Evolutionary conservation across 1,284 basidiomycete genomes (phyloP).

Genomic region (Pholiota adiposa): DNA sequence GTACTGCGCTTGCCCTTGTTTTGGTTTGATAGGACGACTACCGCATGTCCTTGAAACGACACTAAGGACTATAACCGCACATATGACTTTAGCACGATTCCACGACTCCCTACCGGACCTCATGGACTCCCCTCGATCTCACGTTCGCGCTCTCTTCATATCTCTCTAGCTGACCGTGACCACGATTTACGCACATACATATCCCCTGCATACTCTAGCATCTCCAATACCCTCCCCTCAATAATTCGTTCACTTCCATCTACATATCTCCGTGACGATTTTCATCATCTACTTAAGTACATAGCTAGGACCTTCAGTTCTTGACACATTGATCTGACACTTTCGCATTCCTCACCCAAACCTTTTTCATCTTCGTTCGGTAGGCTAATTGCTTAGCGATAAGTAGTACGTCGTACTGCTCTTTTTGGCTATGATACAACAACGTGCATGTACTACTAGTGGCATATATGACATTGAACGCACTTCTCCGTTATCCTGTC

Average conservation of each 20-base stretch:
- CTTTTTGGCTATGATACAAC: background rate
- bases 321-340: background rate
- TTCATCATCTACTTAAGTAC: background rate
- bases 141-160: too few relatives aligned
- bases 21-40: background rate
- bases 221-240: too few relatives aligned
- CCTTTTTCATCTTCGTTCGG: background rate
- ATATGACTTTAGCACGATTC: background rate
- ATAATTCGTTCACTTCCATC: too few relatives aligned
- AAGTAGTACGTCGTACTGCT: too few relatives aligned
- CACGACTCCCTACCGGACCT: background rate
- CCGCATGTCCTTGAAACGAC: background rate
- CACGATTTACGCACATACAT: background rate
- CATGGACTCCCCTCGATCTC: too few relatives aligned
- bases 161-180: background rate
- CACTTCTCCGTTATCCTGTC: background rate
- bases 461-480: background rate
- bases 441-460: background rate
- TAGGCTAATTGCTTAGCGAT: background rate
- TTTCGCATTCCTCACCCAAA: background rate
- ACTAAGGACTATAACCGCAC: background rate
- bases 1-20: background rate
- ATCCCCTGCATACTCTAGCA: too few relatives aligned
- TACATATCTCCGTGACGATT: too few relatives aligned
- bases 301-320: background rate